phyloP scores from a whole-genome alignment of 1,139 yeast species.

The Entelexis paramagnoliae region DNA sequence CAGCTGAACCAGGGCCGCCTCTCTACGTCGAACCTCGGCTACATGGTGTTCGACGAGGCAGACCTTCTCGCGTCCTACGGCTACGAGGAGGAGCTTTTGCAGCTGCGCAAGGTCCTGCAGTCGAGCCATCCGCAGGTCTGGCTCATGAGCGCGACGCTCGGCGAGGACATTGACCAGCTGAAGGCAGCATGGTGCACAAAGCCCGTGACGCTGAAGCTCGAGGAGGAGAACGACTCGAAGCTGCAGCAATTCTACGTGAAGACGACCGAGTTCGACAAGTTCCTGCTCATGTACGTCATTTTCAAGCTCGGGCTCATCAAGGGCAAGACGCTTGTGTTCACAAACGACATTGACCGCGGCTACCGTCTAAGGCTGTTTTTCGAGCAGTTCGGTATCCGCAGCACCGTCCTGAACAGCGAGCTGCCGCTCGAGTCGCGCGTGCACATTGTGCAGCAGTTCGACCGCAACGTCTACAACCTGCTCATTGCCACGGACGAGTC shows the following conservation, averaged over 20 bases:
- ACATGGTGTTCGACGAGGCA: slow-evolving; percentile 87
- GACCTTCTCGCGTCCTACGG: slow-evolving; percentile 88
- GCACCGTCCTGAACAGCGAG: slow-evolving; percentile 85
- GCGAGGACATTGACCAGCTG: slow-evolving; percentile 70
- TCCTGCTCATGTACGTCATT: slow-evolving; percentile 78
- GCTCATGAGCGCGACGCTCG: slow-evolving; percentile 92
- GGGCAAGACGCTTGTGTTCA: slow-evolving; percentile 86
- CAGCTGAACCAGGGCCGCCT: slow-evolving; percentile 34
- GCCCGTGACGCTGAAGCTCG: slow-evolving; percentile 73
- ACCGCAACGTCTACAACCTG: slow-evolving; percentile 75
- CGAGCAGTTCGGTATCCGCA: slow-evolving; percentile 87
- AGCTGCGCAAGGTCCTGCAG: slow-evolving; percentile 37
- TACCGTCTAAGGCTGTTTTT: slow-evolving; percentile 81
- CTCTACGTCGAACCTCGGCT: slow-evolving; percentile 42
- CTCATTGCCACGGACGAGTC: slow-evolving; percentile 94
- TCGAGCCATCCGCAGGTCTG: slow-evolving; percentile 58
- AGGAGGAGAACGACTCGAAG: slow-evolving; percentile 44
- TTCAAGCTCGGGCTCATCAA: slow-evolving; percentile 79
- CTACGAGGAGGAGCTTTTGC: slow-evolving; percentile 68
- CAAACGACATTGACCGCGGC: slow-evolving; percentile 90
- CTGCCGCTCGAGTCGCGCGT: slow-evolving; percentile 86
- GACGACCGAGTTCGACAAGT: slow-evolving; percentile 84
- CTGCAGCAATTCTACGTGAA: slow-evolving; percentile 78
- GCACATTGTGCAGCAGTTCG: slow-evolving; percentile 91
- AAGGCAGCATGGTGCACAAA: slow-evolving; percentile 70